Conservation (phyloP, 441 rosid genomes). For the Populus hybrid region DNA sequence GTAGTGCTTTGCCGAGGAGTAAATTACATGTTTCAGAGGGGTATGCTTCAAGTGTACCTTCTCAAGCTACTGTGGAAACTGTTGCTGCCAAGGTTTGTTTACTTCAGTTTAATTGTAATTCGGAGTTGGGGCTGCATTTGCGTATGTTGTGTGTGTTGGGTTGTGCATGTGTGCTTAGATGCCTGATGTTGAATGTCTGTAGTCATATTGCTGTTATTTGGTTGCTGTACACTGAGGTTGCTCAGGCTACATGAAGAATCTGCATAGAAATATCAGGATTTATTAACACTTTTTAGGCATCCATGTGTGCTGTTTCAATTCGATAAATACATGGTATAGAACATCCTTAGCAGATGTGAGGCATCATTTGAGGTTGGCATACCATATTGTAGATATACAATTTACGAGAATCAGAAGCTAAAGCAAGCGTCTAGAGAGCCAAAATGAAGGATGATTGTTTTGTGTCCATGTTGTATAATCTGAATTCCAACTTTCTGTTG, state of each 20-base stretch:
- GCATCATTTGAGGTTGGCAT: neutral
- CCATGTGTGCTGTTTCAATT: neutral
- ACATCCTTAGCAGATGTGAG: neutral
- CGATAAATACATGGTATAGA: neutral
- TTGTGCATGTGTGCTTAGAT: neutral
- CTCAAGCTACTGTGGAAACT: slow-evolving; percentile 29
- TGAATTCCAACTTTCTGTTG: neutral
- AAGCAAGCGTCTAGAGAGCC: neutral
- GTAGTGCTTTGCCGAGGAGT: slow-evolving; percentile 35
- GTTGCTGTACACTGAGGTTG: neutral
- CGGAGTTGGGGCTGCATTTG: neutral
- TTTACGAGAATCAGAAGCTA: neutral
- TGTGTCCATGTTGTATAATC: neutral
- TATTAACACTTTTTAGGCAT: neutral
- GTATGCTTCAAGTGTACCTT: slow-evolving; percentile 57
- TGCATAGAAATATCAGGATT: neutral
- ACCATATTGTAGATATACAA: neutral
- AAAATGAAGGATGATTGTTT: neutral
- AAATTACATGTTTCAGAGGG: slow-evolving; percentile 39
- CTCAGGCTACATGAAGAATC: neutral
- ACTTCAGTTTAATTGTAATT: slow-evolving; percentile 8
- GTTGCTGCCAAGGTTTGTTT: slow-evolving; percentile 50
- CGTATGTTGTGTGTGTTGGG: neutral
- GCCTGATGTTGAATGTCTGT: neutral
- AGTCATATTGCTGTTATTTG: neutral